Conservation (phyloP, 2,329 filamentous ascomycete species). For the Fusarium zealandicum region DNA sequence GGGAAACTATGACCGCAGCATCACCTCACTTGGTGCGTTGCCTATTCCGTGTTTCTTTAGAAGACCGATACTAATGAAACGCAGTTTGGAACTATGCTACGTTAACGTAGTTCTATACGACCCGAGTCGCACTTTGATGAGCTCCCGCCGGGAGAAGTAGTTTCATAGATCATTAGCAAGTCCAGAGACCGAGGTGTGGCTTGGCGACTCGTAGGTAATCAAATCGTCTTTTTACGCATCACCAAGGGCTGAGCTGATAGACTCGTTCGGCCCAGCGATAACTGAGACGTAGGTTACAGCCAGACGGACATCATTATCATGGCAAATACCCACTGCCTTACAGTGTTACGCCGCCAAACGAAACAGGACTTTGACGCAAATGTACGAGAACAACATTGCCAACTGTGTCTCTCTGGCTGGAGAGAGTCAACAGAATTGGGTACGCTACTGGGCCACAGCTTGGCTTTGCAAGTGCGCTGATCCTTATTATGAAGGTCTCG, state of each 20-base stretch:
- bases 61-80: background rate
- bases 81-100: constrained; percentile 18
- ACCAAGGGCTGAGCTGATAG: constrained; percentile 43
- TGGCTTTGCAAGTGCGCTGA: background rate
- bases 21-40: constrained; percentile 55
- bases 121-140: constrained; percentile 73
- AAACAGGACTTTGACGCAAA: constrained; percentile 72
- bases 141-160: constrained; percentile 76
- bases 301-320: too few relatives aligned
- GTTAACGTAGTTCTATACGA: constrained; percentile 64
- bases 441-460: background rate
- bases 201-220: constrained; percentile 76
- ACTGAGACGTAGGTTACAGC: constrained; percentile 41
- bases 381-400: constrained; percentile 71
- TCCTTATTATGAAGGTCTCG: constrained; percentile 61
- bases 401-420: constrained; percentile 79
- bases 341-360: constrained; percentile 71
- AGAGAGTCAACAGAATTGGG: constrained; percentile 62
- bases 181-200: constrained; percentile 70
- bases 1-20: constrained; percentile 71
- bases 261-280: constrained; percentile 38
- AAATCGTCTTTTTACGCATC: constrained; percentile 70
- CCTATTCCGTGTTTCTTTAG: background rate
- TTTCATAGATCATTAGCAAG: constrained; percentile 67
- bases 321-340: background rate